A percentile compares a stretch with the other conserved stretches of the same genome.
Conservation (phyloP, 371 early-diverging fungal genomes). For the Actinomucor elegans region DNA sequence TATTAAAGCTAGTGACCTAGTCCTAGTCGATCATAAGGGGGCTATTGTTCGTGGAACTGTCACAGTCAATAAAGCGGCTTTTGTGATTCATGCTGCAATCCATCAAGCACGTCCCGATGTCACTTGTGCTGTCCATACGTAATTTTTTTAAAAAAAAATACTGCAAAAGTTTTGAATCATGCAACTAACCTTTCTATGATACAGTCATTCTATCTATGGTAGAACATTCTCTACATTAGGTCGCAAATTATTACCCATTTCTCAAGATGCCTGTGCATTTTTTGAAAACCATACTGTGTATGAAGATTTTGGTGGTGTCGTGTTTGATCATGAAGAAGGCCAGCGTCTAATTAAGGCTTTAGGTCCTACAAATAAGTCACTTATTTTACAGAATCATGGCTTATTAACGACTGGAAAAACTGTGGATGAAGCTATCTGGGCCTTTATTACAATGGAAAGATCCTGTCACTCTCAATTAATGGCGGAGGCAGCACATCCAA, state of each 20-base stretch:
- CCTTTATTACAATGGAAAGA: constrained; percentile 57
- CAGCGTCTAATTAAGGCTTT: constrained; percentile 43
- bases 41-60: constrained; percentile 48
- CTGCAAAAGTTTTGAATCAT: no score
- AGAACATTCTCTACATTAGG: constrained; percentile 57
- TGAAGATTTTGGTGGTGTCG: constrained; percentile 55
- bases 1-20: constrained; percentile 54
- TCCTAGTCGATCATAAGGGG: constrained; percentile 57
- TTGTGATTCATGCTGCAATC: constrained; percentile 61
- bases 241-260: constrained; percentile 47
- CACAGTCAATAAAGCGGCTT: constrained; percentile 60
- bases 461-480: constrained; percentile 59
- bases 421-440: constrained; percentile 60
- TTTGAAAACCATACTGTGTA: constrained; percentile 48
- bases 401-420: constrained; percentile 54
- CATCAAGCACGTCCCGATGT: constrained; percentile 51
- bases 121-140: constrained; percentile 57
- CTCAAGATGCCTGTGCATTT: constrained; percentile 65
- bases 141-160: no score
- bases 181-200: background rate
- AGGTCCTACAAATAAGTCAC: constrained; percentile 47
- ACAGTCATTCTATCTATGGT: constrained; percentile 60
- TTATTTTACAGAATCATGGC: constrained; percentile 64
- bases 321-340: constrained; percentile 56
- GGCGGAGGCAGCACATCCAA: constrained; percentile 48